phyloP scores from a whole-genome alignment of 2,329 filamentous ascomycete species.

The Sarocladium kiliense region DNA sequence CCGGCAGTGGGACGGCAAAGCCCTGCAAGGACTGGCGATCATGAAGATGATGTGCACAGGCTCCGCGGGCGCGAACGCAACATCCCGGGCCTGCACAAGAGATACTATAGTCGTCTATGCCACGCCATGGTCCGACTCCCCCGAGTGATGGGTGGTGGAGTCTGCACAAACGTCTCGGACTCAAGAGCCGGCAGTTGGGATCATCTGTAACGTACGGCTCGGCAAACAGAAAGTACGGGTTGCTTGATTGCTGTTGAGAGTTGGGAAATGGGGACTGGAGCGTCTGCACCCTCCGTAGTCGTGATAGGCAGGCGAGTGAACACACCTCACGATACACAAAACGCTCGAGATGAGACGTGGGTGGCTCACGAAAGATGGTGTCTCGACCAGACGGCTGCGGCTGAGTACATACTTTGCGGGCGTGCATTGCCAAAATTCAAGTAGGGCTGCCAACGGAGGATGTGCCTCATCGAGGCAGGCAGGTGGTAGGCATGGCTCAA shows the following conservation, averaged over 20 bases:
- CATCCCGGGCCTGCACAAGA: neutral
- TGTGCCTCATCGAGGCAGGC: constrained; percentile 2
- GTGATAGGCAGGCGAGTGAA: neutral
- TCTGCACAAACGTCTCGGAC: neutral
- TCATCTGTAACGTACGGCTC: neutral
- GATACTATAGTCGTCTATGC: neutral
- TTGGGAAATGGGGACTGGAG: too few relatives aligned
- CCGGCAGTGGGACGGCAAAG: constrained; percentile 1
- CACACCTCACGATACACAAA: neutral
- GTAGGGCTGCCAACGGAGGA: neutral
- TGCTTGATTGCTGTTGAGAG: neutral
- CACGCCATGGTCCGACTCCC: neutral
- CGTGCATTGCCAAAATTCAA: neutral
- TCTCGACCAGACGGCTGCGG: neutral
- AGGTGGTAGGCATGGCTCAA: neutral
- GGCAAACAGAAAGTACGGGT: neutral
- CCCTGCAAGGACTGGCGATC: constrained; percentile 5
- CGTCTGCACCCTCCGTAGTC: too few relatives aligned
- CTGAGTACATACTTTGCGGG: neutral
- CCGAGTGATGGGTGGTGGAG: neutral
- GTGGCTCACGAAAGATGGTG: neutral
- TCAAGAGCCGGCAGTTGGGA: neutral
- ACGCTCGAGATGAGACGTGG: neutral
- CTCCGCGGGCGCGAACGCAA: neutral
- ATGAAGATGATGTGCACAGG: constrained; percentile 3